A percentile compares a stretch with the other conserved stretches of the same genome.
These are phyloP conservation scores for Phalaenopsis aphrodite DNA, from an alignment of 106 monocot genomes.

Conservation along the genomic window DNA sequence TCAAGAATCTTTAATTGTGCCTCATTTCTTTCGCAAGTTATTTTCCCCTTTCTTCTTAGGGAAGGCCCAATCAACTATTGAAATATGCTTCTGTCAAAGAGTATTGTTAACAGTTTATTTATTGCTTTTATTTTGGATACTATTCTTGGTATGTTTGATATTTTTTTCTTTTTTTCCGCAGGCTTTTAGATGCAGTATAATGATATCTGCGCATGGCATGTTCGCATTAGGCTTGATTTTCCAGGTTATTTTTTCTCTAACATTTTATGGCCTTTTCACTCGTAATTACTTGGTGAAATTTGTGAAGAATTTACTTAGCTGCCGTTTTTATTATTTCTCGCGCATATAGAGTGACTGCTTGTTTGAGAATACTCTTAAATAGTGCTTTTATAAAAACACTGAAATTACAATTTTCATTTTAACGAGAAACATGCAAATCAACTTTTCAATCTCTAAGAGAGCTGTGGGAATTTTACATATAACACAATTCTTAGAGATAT, in stretches of 20 bases:
- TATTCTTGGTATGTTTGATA: not conserved
- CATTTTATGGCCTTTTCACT: not conserved
- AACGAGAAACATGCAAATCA: not conserved
- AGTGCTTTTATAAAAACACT: not conserved
- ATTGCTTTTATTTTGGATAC: not conserved
- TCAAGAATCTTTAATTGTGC: not conserved
- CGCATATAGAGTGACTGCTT: not conserved
- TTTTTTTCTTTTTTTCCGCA: conserved; percentile 24
- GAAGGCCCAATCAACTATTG: not conserved
- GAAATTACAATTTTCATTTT: not conserved
- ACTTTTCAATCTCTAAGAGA: too few species aligned
- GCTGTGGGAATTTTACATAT: too few species aligned
- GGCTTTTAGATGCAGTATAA: conserved; percentile 75
- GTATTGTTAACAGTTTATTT: not conserved
- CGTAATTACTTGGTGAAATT: not conserved
- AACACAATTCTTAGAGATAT: too few species aligned
- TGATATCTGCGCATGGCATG: conserved; percentile 75
- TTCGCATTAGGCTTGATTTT: conserved; percentile 71
- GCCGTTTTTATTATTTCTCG: not conserved
- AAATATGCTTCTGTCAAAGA: not conserved
- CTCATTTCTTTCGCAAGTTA: not conserved
- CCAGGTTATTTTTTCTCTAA: conserved; percentile 50
- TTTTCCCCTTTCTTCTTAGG: not conserved
- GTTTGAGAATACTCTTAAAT: not conserved
- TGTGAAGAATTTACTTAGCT: not conserved